Evolutionary conservation across 129 eudicot species (phyloP).

Genomic region (sunflower (Helianthus annuus)): DNA sequence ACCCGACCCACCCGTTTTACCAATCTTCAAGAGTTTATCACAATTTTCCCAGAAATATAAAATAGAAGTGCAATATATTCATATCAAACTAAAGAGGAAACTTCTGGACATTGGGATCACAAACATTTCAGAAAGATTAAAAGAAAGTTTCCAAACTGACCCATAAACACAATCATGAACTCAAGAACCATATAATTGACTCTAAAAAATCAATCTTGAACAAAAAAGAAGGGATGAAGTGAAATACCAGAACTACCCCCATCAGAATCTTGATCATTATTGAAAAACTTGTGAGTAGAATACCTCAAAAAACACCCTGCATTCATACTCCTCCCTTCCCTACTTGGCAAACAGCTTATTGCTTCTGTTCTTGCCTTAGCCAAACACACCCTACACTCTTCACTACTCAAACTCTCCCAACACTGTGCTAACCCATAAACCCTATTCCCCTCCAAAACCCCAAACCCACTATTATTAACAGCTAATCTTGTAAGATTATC

Average conservation of each 20-base stretch:
- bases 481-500: constrained; percentile 50
- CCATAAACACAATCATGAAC: neutral
- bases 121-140: neutral
- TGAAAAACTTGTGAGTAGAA: constrained; percentile 55
- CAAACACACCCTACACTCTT: constrained; percentile 61
- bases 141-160: too few relatives aligned
- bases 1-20: neutral
- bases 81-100: constrained; percentile 7
- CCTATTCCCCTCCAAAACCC: constrained; percentile 44
- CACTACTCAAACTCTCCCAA: constrained; percentile 56
- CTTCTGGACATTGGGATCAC: constrained; percentile 21
- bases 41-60: neutral
- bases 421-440: constrained; percentile 81
- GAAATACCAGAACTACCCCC: constrained; percentile 39
- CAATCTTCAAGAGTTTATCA: neutral
- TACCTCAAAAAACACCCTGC: constrained; percentile 79
- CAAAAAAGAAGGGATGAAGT: constrained; percentile 2
- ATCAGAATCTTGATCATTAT: constrained; percentile 27
- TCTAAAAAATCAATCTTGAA: constrained; percentile 5
- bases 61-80: neutral
- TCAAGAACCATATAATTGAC: constrained; percentile 16
- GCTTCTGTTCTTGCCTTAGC: constrained; percentile 42
- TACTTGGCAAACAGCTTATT: constrained; percentile 51
- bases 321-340: constrained; percentile 68
- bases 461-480: constrained; percentile 37